Evolutionary conservation across 192 early-diverging fungal species (phyloP), one percentile per base, ranked within the genome.

Genomic region (Podila verticillata): DNA sequence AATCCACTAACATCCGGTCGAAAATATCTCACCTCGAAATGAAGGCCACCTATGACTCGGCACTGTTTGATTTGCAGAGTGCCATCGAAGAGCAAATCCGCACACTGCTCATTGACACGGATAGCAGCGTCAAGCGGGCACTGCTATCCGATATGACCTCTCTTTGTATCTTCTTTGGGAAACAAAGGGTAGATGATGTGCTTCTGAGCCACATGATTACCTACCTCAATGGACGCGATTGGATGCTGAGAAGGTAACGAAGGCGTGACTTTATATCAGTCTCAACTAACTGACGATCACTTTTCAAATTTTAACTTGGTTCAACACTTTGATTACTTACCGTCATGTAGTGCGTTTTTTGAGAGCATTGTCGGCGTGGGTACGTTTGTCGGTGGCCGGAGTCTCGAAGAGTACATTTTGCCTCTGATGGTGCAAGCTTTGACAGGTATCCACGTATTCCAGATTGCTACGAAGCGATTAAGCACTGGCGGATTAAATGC

Each of bases 161-260:
- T 20, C 80, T 97, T 22, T 94, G 93, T 66, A 84, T 94, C 34
- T 95, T 97, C 61, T 91, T 97, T 71, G 95, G 95, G 26, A 87
- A 90, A 17, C 91, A 93, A 61, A 87, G 91, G 47, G 89, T 94
- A 0, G 93, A 94, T 65, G 95, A 97, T 75, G 87, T 95, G 2
- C 71, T 96, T 31, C 80, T 99, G 15, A 92, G 92, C 31, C 97
- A 99, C 75, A 93, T 97, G 82, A 97, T 99, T 59, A 99, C 97
- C 0, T 99, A 97, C 65, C 84, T 99, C 58, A 99, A 99, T 82
- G 97, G 96, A 62, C 87, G 90, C 29, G 96, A 99, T 70, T 98
- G 97, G 97, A 90, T 92, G 82, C 83, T 99, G 59, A 86, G 97
- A 85, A 88, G 90, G 93, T 94, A 84, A 1, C 61, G 35, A 51